These are phyloP conservation scores for Neofusicoccum ribis DNA, from an alignment of 2,329 filamentous ascomycete species.

Conservation along the genomic window DNA sequence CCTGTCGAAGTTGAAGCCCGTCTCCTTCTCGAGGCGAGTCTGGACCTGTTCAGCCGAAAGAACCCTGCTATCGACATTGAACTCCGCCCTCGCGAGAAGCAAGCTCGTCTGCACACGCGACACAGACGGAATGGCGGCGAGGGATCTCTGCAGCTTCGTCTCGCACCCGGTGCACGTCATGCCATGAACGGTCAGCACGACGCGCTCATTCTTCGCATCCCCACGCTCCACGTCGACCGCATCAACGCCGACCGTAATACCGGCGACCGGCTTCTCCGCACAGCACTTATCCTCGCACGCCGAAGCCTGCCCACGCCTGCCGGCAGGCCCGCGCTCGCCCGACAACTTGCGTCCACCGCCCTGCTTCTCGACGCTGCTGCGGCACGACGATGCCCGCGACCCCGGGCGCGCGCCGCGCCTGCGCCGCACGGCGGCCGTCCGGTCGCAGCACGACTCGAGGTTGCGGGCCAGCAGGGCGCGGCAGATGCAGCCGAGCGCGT, in stretches of 20 bases:
- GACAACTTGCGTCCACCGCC: not conserved
- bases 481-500: conserved; percentile 17
- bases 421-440: not conserved
- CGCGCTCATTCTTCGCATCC: conserved; percentile 47
- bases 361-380: not conserved
- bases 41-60: conserved; percentile 44
- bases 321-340: not conserved
- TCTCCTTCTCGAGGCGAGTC: conserved; percentile 54
- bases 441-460: conserved; percentile 16
- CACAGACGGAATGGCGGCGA: conserved; percentile 53
- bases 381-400: not conserved
- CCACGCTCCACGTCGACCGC: conserved; percentile 30
- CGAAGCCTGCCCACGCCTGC: not conserved
- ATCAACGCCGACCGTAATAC: not conserved
- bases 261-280: not conserved
- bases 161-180: conserved; percentile 77
- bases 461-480: conserved; percentile 6
- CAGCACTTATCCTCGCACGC: conserved; percentile 1
- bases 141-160: conserved; percentile 58
- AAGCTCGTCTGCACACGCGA: conserved; percentile 63
- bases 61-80: conserved; percentile 54
- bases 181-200: conserved; percentile 62
- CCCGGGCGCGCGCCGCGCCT: not conserved
- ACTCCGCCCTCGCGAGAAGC: conserved; percentile 64
- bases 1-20: conserved; percentile 62